Evolutionary conservation across 2,329 filamentous ascomycete species (phyloP).

Genomic region (Pseudogymnoascus sp.): DNA sequence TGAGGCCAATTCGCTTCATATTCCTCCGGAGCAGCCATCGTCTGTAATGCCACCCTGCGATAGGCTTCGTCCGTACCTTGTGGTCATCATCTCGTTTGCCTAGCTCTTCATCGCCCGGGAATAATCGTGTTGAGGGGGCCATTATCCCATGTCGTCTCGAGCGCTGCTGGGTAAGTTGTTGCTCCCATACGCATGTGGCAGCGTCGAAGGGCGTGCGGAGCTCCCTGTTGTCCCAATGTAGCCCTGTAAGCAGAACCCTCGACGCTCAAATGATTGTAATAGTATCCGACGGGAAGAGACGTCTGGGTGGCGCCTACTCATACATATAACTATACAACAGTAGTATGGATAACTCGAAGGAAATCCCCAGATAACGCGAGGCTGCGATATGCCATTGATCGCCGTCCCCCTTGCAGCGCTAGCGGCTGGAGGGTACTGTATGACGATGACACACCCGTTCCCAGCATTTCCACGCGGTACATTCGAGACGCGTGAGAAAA

Average conservation of each 20-base stretch:
- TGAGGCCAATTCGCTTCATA: slow-evolving; percentile 43
- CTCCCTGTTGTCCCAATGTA: neutral
- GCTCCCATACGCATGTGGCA: neutral
- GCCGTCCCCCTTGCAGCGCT: neutral
- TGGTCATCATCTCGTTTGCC: slow-evolving; percentile 59
- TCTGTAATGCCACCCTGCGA: slow-evolving; percentile 26
- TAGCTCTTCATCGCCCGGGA: slow-evolving; percentile 50
- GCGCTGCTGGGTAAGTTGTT: neutral
- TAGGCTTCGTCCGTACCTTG: slow-evolving; percentile 28
- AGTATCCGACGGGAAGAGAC: neutral
- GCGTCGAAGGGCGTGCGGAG: neutral
- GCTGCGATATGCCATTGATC: neutral
- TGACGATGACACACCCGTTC: neutral
- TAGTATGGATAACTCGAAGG: neutral
- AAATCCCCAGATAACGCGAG: slow-evolving; percentile 5
- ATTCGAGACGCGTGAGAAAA: neutral
- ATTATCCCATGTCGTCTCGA: slow-evolving; percentile 22
- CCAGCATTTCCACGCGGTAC: neutral
- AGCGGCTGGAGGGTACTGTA: neutral
- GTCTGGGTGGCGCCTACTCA: neutral
- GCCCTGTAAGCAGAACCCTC: neutral
- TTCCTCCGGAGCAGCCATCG: slow-evolving; percentile 42
- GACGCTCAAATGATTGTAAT: neutral
- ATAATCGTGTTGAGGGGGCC: slow-evolving; percentile 33
- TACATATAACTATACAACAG: neutral